phyloP scores from a whole-genome alignment of 176 grass and related monocot genomes.

The Metroxylon sagu region DNA sequence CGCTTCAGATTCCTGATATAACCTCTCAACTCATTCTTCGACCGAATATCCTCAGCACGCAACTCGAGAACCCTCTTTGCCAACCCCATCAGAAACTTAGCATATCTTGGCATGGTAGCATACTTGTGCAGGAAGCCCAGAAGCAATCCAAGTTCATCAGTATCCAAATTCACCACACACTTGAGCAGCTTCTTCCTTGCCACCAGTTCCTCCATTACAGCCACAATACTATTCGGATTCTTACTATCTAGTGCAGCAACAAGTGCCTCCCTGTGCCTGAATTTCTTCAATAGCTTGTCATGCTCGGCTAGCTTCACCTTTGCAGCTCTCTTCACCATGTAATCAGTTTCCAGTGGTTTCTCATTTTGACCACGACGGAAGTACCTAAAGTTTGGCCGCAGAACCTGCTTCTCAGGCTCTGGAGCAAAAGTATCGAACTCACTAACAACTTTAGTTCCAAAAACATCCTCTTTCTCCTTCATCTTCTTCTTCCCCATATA shows the following conservation, averaged over 20 bases:
- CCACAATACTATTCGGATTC: slow-evolving; percentile 34
- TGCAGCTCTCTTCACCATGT: slow-evolving; percentile 42
- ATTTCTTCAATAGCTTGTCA: slow-evolving; percentile 72
- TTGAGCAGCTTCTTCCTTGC: slow-evolving; percentile 71
- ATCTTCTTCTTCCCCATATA: slow-evolving; percentile 62
- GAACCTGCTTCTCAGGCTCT: slow-evolving; percentile 25
- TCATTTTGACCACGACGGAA: slow-evolving; percentile 64
- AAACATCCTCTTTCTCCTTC: slow-evolving; percentile 22
- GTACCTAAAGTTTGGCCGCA: slow-evolving; percentile 51
- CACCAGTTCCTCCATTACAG: slow-evolving; percentile 85
- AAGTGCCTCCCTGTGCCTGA: slow-evolving; percentile 79
- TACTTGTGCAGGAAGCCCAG: slow-evolving; percentile 54
- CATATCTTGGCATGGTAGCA: slow-evolving; percentile 50
- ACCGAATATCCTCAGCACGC: slow-evolving; percentile 39
- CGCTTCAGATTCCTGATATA: slow-evolving; percentile 57
- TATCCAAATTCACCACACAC: slow-evolving; percentile 55
- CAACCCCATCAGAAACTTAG: slow-evolving; percentile 63
- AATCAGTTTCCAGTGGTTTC: slow-evolving; percentile 55
- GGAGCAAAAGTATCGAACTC: slow-evolving; percentile 39
- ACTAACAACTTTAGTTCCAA: slow-evolving; percentile 6
- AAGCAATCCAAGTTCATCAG: slow-evolving; percentile 38
- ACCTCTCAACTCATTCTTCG: slow-evolving; percentile 33
- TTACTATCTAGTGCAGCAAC: slow-evolving; percentile 52
- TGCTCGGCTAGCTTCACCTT: slow-evolving; percentile 72
- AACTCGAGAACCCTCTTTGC: slow-evolving; percentile 83